A percentile compares a stretch with the other conserved stretches of the same genome.
These are phyloP conservation scores for Petasospora fabianii DNA, from an alignment of 1,139 yeast genomes.

Conservation along the genomic window DNA sequence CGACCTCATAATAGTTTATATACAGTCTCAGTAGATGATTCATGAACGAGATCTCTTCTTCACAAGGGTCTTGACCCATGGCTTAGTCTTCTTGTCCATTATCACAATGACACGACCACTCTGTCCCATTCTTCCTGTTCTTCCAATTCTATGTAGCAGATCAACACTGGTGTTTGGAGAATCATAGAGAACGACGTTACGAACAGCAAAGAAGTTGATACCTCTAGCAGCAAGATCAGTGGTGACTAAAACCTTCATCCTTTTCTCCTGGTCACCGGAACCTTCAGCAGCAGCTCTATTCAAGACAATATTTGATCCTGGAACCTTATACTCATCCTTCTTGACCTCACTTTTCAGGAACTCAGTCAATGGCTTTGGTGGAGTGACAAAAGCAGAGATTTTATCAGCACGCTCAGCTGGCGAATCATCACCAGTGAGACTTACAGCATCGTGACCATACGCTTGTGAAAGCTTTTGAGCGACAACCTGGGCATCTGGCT, in stretches of 20 bases:
- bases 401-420: constrained; percentile 54
- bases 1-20: too few species aligned
- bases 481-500: constrained; percentile 54
- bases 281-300: constrained; percentile 4
- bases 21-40: too few species aligned
- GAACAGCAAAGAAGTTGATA: constrained; percentile 74
- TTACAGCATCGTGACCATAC: constrained; percentile 59
- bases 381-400: constrained; percentile 58
- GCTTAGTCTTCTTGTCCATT: constrained; percentile 60
- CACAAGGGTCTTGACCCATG: constrained; percentile 76
- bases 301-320: constrained; percentile 17
- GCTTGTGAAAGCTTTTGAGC: constrained; percentile 48
- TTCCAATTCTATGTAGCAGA: constrained; percentile 84
- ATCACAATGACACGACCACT: constrained; percentile 84
- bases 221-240: constrained; percentile 93
- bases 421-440: constrained; percentile 62
- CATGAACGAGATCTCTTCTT: constrained; percentile 13
- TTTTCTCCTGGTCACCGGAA: not conserved
- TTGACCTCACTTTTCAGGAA: constrained; percentile 17
- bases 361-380: constrained; percentile 40
- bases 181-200: constrained; percentile 81
- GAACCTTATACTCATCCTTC: constrained; percentile 20
- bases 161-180: constrained; percentile 84
- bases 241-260: constrained; percentile 67
- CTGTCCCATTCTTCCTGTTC: constrained; percentile 92